Conservation (phyloP, 2,329 filamentous ascomycete species). For the Capronia coronata region DNA sequence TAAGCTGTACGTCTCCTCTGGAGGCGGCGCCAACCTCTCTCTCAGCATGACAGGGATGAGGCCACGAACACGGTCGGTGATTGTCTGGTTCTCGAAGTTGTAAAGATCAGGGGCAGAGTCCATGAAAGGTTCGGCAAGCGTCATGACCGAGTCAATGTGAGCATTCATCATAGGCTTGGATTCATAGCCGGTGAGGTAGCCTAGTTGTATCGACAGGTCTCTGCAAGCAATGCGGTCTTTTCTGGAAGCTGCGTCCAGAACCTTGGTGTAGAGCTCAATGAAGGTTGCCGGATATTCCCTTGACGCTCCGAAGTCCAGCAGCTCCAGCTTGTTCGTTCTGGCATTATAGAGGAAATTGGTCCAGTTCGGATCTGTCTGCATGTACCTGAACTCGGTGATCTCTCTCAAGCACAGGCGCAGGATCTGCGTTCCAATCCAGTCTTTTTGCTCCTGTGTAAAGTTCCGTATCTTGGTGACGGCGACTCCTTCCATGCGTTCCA, state of each 20-base stretch:
- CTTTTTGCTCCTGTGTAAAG: constrained; percentile 74
- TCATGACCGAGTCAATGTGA: constrained; percentile 79
- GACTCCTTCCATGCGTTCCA: constrained; percentile 81
- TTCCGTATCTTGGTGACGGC: constrained; percentile 73
- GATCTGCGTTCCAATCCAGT: constrained; percentile 95
- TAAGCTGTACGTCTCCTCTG: constrained; percentile 93
- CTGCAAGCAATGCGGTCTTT: constrained; percentile 60
- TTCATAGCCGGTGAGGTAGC: constrained; percentile 89
- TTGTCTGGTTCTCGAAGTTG: constrained; percentile 90
- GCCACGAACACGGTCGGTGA: constrained; percentile 82
- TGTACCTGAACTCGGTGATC: constrained; percentile 90
- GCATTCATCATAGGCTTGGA: constrained; percentile 80
- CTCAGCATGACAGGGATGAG: constrained; percentile 90
- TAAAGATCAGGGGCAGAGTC: constrained; percentile 71
- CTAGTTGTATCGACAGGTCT: constrained; percentile 65
- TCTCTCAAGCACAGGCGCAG: constrained; percentile 86
- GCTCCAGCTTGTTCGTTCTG: constrained; percentile 64
- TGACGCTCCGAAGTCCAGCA: constrained; percentile 92
- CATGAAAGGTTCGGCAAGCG: constrained; percentile 85
- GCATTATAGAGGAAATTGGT: constrained; percentile 95
- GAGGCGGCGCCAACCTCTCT: constrained; percentile 81
- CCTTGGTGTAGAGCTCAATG: constrained; percentile 68
- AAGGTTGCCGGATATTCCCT: constrained; percentile 78
- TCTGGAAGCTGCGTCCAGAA: constrained; percentile 72
- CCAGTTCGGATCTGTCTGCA: constrained; percentile 99